Conservation (phyloP, 139 green algal species). For the Coelastrella sp. region DNA sequence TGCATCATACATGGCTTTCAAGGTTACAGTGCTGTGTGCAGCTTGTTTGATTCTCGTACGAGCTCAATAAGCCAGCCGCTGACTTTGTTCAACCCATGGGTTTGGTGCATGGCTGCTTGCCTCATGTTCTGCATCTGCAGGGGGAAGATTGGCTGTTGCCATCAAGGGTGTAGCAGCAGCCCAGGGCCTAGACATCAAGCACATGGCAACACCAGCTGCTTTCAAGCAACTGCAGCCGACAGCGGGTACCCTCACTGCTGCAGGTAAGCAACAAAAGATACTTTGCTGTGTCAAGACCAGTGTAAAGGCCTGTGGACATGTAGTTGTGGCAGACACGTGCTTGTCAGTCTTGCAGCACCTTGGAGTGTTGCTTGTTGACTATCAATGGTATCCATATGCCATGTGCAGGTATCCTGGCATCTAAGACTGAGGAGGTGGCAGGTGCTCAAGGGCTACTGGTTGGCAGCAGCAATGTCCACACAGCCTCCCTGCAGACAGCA, state of each 20-base stretch:
- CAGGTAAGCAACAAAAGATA: slow-evolving; percentile 4
- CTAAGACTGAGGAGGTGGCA: neutral
- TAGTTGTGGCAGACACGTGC: neutral
- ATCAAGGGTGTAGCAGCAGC: slow-evolving; percentile 23
- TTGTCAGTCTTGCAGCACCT: neutral
- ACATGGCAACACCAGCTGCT: neutral
- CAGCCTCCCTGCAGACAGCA: neutral
- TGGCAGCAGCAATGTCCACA: neutral
- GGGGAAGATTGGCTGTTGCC: neutral
- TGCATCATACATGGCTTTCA: too few relatives aligned
- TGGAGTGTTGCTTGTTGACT: neutral
- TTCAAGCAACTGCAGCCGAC: slow-evolving; percentile 30
- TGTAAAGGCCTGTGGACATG: neutral
- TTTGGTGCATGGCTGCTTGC: neutral
- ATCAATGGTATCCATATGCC: neutral
- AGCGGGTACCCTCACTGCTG: slow-evolving; percentile 27
- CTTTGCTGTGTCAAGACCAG: neutral
- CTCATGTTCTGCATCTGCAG: neutral
- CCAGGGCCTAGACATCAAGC: slow-evolving; percentile 6
- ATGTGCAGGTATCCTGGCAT: slow-evolving; percentile 11
- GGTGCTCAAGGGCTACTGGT: neutral
- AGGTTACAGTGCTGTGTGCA: too few relatives aligned
- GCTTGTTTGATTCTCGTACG: neutral
- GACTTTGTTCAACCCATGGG: neutral
- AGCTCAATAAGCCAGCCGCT: neutral